phyloP scores from a whole-genome alignment of 768 basidiomycete genomes.

The Daedaleopsis sinensis region DNA sequence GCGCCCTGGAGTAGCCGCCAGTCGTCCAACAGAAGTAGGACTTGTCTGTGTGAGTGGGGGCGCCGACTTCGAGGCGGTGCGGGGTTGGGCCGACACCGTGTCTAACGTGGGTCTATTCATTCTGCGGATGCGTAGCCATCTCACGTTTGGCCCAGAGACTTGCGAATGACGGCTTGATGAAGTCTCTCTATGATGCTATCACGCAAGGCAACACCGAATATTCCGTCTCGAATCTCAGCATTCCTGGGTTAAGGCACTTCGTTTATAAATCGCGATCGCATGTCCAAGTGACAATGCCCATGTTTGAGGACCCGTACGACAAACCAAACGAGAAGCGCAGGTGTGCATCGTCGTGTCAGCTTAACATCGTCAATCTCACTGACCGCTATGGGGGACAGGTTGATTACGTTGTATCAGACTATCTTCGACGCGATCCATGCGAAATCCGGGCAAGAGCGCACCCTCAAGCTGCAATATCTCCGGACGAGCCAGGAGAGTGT shows the following conservation, averaged over 20 bases:
- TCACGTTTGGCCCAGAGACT: constrained; percentile 52
- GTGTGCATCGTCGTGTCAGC: constrained; percentile 37
- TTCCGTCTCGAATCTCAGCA: constrained; percentile 72
- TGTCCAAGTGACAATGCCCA: constrained; percentile 87
- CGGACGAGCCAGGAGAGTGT: constrained; percentile 86
- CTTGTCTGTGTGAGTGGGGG: constrained; percentile 82
- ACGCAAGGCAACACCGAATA: constrained; percentile 59
- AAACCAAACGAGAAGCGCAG: constrained; percentile 59
- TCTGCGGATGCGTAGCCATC: not conserved
- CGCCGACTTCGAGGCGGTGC: constrained; percentile 83
- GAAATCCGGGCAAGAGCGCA: constrained; percentile 78
- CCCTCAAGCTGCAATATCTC: constrained; percentile 86
- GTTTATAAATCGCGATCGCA: constrained; percentile 89
- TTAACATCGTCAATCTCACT: not conserved
- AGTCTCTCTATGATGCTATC: constrained; percentile 53
- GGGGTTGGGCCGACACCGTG: constrained; percentile 73
- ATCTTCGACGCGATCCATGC: constrained; percentile 90
- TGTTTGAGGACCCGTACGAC: constrained; percentile 87
- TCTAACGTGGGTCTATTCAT: constrained; percentile 47
- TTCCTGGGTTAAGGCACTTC: constrained; percentile 92
- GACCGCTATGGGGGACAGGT: constrained; percentile 41
- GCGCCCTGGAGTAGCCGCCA: constrained; percentile 18
- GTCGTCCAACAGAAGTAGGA: constrained; percentile 37
- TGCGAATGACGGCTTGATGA: constrained; percentile 56
- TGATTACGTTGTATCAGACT: constrained; percentile 86